Conservation (phyloP, 192 early-diverging fungal species). For the Rhizoclosmatium sp. region DNA sequence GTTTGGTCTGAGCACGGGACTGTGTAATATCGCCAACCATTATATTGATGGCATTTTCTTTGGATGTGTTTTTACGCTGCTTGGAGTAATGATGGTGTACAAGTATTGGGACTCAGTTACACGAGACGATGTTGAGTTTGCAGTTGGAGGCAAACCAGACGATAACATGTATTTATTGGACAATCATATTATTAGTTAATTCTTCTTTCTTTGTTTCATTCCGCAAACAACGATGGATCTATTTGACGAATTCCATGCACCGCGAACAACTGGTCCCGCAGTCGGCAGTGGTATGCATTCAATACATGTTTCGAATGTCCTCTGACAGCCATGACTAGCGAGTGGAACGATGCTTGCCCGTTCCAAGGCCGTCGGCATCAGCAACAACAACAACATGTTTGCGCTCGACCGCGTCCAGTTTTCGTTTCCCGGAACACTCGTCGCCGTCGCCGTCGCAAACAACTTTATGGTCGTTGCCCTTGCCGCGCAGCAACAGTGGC, state of each 20-base stretch:
- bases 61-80: constrained; percentile 80
- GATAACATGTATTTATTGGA: constrained; percentile 17
- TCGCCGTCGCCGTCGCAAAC: constrained; percentile 80
- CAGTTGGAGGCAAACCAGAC: constrained; percentile 72
- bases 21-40: constrained; percentile 82
- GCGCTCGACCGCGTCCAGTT: constrained; percentile 90
- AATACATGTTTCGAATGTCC: neutral
- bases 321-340: neutral
- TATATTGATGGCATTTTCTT: constrained; percentile 94
- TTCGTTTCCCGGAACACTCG: constrained; percentile 77
- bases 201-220: too few relatives aligned
- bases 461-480: constrained; percentile 85
- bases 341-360: neutral
- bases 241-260: constrained; percentile 4
- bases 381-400: constrained; percentile 57
- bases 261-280: neutral
- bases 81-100: constrained; percentile 95
- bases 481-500: constrained; percentile 47
- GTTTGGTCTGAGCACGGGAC: constrained; percentile 74
- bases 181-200: too few relatives aligned
- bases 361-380: neutral
- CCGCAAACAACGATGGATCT: neutral
- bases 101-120: constrained; percentile 94
- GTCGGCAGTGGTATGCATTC: neutral
- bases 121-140: constrained; percentile 90